Base-by-base conservation (phyloP, 2,329 filamentous ascomycete species). In the Blastomyces percursus region DNA sequence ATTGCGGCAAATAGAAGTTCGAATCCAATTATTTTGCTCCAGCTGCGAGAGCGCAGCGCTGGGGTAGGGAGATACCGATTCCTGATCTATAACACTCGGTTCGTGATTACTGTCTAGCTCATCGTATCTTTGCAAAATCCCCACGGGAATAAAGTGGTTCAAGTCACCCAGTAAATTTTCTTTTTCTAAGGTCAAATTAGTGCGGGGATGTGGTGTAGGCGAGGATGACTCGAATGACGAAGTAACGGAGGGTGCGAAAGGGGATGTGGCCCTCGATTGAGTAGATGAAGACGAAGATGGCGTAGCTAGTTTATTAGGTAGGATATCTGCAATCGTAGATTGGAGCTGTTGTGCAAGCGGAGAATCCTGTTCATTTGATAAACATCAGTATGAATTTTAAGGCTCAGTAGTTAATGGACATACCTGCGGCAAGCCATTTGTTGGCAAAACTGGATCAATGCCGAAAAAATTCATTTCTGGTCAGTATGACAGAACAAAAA, bases 1-100 rank as follows among this genome's bases (percentile, higher is more conserved):
- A 64, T 69, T 67, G 48, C 56, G 30, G 65, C 65, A 65, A 59
- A 61, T 60, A 46, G 61, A 64, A 35, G 69, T 73, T 56, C 68
- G 71, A 32, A 79, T 71, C 76, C 76, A 78, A 14, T 67, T 64
- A 42, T 73, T 67, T n/a, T 66, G 68, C 63, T 75, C 69, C 14
- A 77, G 46, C 1, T 63, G 65, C 1, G 61, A 51, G 27, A 76
- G 57, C 38, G 74, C 71, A 1, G 55, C 24, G 3, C 59, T 59
- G 5, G 69, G 68, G 30, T 67, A 74, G 8, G 32, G 40, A 51
- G 32, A 40, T 5, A n/a, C 16, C 46, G 7, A 40, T 14, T 14
- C 6, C 8, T 11, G n/a, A 24, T 27, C 38, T 51, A 16, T 1
- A 30, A 24, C 21, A 32, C 9, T 30, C 5, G 32, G 38, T 50